Conservation (phyloP, 2,329 filamentous ascomycete genomes). For the Talaromyces sp. region DNA sequence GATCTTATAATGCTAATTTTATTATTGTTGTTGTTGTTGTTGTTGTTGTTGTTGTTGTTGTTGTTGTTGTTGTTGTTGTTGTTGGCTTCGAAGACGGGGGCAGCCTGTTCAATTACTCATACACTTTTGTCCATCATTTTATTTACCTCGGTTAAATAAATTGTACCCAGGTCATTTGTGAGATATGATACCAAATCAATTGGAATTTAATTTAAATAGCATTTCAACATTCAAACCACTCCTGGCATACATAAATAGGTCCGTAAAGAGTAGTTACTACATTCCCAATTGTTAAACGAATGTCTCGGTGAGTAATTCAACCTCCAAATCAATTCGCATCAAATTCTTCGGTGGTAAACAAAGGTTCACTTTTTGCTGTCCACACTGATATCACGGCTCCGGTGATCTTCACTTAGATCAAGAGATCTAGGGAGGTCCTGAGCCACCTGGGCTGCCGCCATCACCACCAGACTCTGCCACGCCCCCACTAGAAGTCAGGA, state of each 20-base stretch:
- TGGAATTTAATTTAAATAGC: background rate
- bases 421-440: background rate
- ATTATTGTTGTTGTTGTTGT: too few relatives aligned
- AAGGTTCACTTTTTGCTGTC: background rate
- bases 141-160: too few relatives aligned
- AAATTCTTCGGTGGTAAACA: background rate
- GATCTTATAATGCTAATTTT: too few relatives aligned
- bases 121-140: background rate
- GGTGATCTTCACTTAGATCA: background rate
- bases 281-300: background rate
- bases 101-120: too few relatives aligned
- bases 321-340: background rate
- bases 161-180: background rate
- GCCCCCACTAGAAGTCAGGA: slow-evolving; percentile 11
- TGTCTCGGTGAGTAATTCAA: background rate
- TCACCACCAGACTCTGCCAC: background rate
- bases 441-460: background rate
- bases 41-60: too few relatives aligned
- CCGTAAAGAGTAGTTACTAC: background rate
- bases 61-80: too few relatives aligned
- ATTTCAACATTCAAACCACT: background rate
- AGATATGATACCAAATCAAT: background rate
- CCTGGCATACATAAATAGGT: background rate
- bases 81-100: too few relatives aligned
- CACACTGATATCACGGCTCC: background rate